Base-by-base conservation (phyloP, 306 rosid species). In the Quercus mongolica region DNA sequence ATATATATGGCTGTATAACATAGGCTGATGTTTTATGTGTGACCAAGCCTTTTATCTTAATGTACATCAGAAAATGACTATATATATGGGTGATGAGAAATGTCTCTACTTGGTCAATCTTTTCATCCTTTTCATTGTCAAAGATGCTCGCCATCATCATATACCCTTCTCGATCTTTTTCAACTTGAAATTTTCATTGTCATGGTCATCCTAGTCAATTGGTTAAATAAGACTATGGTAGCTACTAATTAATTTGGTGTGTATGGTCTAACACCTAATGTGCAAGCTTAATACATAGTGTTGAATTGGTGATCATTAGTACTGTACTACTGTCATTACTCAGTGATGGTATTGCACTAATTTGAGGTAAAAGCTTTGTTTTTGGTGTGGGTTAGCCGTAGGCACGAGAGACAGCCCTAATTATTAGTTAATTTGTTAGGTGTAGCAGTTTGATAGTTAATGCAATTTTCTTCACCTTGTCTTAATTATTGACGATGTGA, bases 21-120 rank as follows among this genome's bases (percentile, higher is more conserved):
- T 44, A 41, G 18, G 72, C 51, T 64, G 25, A 12, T 49, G 17
- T 73, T 63, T 51, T 61, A 14, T 15, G 44, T 61, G 41, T 74
- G 35, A 18, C 13, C 49, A 1, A n/a, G 26, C 17, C 51, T 68
- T 19, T 35, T 33, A 7, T 68, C 54, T 54, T 14, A 72, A 49
- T 69, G 80, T 75, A 72, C 62, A 57, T 72, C 76, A 46, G 72
- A 67, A 61, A 56, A 71, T 72, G 81, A 35, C 46, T 54, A 78
- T 74, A 59, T 59, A 59, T 55, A 26, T 15, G 79, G 46, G 46
- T 41, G 46, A 41, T 71, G n/a, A 54, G 76, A 68, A 30, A 64
- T 73, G 30, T 54, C 35, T 76, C 13, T 67, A 9, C 52, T 55
- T 65, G 63, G 74, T 55, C 69, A 74, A 56, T 71, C 56, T 17